These are phyloP conservation scores for Boletus rufocinnamomeus DNA, from an alignment of 768 basidiomycete species.

Conservation along the genomic window DNA sequence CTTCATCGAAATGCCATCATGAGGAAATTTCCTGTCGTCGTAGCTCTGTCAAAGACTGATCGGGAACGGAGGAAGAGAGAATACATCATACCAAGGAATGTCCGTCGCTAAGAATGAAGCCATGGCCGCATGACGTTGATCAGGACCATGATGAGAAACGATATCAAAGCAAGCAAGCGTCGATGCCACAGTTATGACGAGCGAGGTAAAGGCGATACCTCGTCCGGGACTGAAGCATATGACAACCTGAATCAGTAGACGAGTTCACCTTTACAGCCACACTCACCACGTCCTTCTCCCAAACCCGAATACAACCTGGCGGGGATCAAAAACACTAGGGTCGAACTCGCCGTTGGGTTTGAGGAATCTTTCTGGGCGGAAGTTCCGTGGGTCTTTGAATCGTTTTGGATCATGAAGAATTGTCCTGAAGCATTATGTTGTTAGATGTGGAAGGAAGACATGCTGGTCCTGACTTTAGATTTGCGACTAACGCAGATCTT, in stretches of 20 bases:
- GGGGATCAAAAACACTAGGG: slow-evolving; percentile 6
- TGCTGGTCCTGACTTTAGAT: background rate
- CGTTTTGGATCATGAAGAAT: slow-evolving; percentile 3
- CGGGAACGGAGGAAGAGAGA: background rate
- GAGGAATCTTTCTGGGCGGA: slow-evolving; percentile 3
- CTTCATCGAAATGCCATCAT: slow-evolving; percentile 3
- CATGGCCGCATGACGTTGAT: slow-evolving; percentile 3
- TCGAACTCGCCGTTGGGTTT: slow-evolving; percentile 3
- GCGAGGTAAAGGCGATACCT: slow-evolving; percentile 6
- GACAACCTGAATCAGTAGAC: background rate
- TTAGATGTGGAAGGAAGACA: background rate
- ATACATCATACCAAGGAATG: slow-evolving; percentile 1
- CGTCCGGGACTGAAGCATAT: slow-evolving; percentile 4
- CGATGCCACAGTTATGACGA: slow-evolving; percentile 4
- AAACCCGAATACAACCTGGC: slow-evolving; percentile 8
- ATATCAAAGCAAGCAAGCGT: slow-evolving; percentile 5
- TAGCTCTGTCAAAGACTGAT: background rate
- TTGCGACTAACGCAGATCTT: slow-evolving; percentile 4
- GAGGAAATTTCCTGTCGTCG: slow-evolving; percentile 7
- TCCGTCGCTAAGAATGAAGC: slow-evolving; percentile 7
- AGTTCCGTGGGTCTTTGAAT: slow-evolving; percentile 2
- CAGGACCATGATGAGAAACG: background rate
- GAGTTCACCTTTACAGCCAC: background rate
- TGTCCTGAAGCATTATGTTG: background rate
- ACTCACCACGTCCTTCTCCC: slow-evolving; percentile 9